Evolutionary conservation across 1,139 yeast species (phyloP).

Genomic region (Kodamaea ohmeri): DNA sequence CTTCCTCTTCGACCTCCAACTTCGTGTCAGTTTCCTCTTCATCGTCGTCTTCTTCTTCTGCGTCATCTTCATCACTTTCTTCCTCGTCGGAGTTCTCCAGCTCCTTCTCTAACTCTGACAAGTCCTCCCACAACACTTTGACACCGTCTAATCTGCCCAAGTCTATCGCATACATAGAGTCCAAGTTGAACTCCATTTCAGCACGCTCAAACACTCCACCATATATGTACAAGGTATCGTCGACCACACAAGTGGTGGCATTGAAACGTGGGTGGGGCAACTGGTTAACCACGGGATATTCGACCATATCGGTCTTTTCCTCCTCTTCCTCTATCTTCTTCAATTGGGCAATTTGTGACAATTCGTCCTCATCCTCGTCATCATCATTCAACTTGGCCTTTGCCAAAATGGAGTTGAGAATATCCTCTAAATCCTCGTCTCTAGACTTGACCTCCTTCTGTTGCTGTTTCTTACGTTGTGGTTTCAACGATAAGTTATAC

Average conservation of each 20-base stretch:
- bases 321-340: conserved; percentile 35
- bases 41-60: conserved; percentile 57
- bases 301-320: conserved; percentile 29
- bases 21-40: conserved; percentile 50
- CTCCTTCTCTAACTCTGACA: conserved; percentile 57
- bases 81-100: conserved; percentile 57
- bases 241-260: conserved; percentile 80
- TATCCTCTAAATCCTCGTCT: conserved; percentile 80
- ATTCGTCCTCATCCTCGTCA: conserved; percentile 48
- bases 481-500: conserved; percentile 71
- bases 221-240: conserved; percentile 78
- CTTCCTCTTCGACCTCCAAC: conserved; percentile 57
- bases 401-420: conserved; percentile 70
- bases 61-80: conserved; percentile 67
- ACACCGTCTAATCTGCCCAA: conserved; percentile 86
- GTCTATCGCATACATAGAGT: conserved; percentile 83
- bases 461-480: conserved; percentile 52
- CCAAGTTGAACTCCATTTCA: conserved; percentile 79
- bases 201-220: conserved; percentile 92
- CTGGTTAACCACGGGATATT: conserved; percentile 56
- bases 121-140: conserved; percentile 86
- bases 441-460: conserved; percentile 51
- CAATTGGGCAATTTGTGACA: conserved; percentile 39
- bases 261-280: conserved; percentile 91
- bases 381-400: conserved; percentile 67